These are phyloP conservation scores for Suillus subaureus DNA, from an alignment of 768 basidiomycete species.

Conservation along the genomic window DNA sequence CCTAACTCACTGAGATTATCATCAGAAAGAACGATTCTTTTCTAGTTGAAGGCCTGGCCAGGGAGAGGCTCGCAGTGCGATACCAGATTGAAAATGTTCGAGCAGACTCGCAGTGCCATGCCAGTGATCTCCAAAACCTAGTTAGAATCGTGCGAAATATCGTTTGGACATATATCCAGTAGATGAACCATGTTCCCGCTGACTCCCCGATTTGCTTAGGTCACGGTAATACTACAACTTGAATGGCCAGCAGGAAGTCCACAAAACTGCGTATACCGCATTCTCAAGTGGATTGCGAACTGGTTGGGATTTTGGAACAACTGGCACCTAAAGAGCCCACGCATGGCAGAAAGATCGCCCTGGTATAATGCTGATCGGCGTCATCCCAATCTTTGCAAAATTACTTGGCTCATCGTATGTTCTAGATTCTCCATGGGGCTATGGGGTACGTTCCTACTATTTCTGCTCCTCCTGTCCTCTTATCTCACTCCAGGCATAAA, in stretches of 20 bases:
- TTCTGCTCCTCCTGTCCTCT: not conserved
- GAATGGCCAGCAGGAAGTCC: slow-evolving; percentile 32
- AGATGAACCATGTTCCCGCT: too few species aligned
- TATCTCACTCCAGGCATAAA: slow-evolving; percentile 60
- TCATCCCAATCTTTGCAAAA: slow-evolving; percentile 12
- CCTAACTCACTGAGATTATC: too few species aligned
- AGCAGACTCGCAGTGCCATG: too few species aligned
- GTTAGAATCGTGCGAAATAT: too few species aligned
- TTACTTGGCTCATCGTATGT: slow-evolving; percentile 16
- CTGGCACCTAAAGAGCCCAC: slow-evolving; percentile 50
- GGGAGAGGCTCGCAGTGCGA: too few species aligned
- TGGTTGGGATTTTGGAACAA: slow-evolving; percentile 72
- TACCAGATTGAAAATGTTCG: too few species aligned
- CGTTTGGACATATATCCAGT: too few species aligned
- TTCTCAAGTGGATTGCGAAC: slow-evolving; percentile 42
- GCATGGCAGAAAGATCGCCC: slow-evolving; percentile 59
- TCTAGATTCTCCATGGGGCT: slow-evolving; percentile 76
- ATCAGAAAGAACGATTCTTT: too few species aligned
- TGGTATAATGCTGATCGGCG: slow-evolving; percentile 50
- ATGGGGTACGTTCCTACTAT: slow-evolving; percentile 58
- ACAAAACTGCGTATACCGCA: slow-evolving; percentile 60
- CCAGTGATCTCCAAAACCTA: too few species aligned
- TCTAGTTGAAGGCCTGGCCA: too few species aligned
- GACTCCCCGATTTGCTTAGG: too few species aligned
- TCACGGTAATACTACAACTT: too few species aligned